Conservation (phyloP, 495 filamentous ascomycete genomes). For the Astrocystis sublimbata region DNA sequence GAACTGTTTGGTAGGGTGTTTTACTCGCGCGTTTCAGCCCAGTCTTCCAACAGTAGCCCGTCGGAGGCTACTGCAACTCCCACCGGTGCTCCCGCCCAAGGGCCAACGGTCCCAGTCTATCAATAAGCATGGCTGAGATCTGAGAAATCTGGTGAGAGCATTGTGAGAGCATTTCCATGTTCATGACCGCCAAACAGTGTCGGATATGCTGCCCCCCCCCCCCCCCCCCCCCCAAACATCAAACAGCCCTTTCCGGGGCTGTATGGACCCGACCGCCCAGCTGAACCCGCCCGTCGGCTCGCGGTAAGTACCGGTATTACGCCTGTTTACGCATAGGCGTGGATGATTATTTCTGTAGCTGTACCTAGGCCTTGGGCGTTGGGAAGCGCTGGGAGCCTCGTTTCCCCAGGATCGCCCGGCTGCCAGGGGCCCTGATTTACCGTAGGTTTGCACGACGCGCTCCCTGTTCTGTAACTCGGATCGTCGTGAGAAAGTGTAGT, state of each 20-base stretch:
- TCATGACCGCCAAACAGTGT: no score
- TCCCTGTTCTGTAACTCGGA: background rate
- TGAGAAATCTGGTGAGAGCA: no score
- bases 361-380: background rate
- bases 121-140: no score
- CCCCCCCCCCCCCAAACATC: no score
- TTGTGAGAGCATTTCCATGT: no score
- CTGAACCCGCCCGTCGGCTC: background rate
- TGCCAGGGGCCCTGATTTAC: background rate
- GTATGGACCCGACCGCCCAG: slow-evolving; percentile 1
- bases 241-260: slow-evolving; percentile 6
- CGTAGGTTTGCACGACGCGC: background rate
- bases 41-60: background rate
- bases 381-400: background rate
- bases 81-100: no score
- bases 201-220: no score
- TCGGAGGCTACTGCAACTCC: background rate
- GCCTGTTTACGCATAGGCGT: no score
- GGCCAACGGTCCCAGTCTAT: no score
- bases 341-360: background rate
- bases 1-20: slow-evolving; percentile 14
- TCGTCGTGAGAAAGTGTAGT: background rate
- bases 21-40: slow-evolving; percentile 10
- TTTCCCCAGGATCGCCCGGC: slow-evolving; percentile 15
- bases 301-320: background rate